Conservation (phyloP, 257 asterid genomes). For the Nicotiana noctiflora region DNA sequence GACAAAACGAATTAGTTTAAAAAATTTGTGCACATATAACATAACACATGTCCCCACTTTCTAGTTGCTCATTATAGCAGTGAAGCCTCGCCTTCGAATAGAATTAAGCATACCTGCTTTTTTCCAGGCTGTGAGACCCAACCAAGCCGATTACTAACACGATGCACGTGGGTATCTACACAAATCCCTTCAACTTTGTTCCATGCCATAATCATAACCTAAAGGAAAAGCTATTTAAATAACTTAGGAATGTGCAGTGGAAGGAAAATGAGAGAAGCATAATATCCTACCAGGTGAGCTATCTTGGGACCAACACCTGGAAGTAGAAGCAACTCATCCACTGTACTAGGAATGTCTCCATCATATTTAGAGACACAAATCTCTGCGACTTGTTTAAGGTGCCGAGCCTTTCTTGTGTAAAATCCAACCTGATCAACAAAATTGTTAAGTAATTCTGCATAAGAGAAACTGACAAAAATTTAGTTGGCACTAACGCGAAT, state of each 20-base stretch:
- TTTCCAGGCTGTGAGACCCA: conserved; percentile 87
- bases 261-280: neutral
- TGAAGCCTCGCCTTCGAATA: neutral
- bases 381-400: conserved; percentile 76
- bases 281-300: conserved; percentile 82
- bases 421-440: conserved; percentile 66
- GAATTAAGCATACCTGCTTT: conserved; percentile 43
- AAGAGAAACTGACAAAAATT: neutral
- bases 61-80: neutral
- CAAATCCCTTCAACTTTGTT: conserved; percentile 95
- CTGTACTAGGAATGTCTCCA: conserved; percentile 87
- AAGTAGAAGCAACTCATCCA: conserved; percentile 74
- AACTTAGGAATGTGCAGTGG: neutral
- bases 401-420: conserved; percentile 81
- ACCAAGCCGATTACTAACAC: conserved; percentile 85
- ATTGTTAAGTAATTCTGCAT: conserved; percentile 5
- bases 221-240: neutral
- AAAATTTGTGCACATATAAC: neutral
- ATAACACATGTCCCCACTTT: neutral
- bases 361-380: conserved; percentile 57
- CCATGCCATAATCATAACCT: conserved; percentile 98
- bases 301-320: conserved; percentile 99
- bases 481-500: neutral
- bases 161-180: conserved; percentile 96
- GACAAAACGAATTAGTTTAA: neutral